Evolutionary conservation across 78 protist genomes (phyloP).

Genomic region (Dictyostelium brefeldianum): DNA sequence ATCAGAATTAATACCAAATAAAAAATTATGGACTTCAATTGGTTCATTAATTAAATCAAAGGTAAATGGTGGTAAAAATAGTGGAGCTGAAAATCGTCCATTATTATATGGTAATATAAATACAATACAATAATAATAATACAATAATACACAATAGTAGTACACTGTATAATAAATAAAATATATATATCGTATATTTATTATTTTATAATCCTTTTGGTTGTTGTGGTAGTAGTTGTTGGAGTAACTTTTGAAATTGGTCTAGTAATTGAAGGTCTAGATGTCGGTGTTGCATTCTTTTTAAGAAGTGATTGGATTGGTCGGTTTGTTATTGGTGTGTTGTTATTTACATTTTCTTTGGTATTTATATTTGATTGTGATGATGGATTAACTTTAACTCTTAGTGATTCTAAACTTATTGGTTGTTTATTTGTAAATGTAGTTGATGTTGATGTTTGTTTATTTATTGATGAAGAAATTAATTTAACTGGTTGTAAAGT

Average conservation of each 20-base stretch:
- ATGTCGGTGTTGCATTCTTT: background rate
- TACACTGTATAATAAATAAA: background rate
- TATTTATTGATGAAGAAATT: background rate
- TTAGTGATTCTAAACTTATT: too few relatives aligned
- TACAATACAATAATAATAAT: background rate
- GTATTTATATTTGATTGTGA: background rate
- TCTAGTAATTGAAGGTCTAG: background rate
- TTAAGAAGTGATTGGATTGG: too few relatives aligned
- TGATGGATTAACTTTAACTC: background rate
- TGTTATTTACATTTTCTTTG: background rate
- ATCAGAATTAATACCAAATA: constrained; percentile 34
- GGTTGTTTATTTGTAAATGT: background rate
- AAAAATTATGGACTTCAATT: constrained; percentile 31
- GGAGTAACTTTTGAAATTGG: background rate
- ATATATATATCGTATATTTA: background rate
- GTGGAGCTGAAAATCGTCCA: background rate
- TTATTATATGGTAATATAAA: background rate
- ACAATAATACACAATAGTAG: background rate
- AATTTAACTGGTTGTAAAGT: background rate
- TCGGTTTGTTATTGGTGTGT: background rate
- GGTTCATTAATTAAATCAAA: background rate
- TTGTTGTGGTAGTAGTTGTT: background rate
- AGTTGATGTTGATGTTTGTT: background rate
- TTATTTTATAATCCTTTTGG: background rate
- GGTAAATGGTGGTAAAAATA: background rate